Evolutionary conservation across 805 yeast species (phyloP).

Genomic region (Metschnikowia continentalis): DNA sequence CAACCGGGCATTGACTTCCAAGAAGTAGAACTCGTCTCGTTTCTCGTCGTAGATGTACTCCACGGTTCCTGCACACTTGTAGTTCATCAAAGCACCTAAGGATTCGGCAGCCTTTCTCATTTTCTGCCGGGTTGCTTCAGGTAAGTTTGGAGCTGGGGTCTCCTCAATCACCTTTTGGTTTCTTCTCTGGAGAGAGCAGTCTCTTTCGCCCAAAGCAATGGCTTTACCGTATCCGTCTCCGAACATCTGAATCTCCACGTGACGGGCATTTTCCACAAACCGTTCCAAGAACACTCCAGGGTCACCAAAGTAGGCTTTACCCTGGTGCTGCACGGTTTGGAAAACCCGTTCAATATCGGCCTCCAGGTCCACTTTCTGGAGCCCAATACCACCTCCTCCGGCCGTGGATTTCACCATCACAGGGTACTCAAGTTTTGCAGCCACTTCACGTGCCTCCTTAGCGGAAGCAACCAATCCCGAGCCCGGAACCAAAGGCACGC

Average conservation of each 20-base stretch:
- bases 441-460: slow-evolving; percentile 71
- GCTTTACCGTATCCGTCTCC: slow-evolving; percentile 96
- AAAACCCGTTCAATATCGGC: slow-evolving; percentile 80
- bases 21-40: slow-evolving; percentile 86
- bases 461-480: slow-evolving; percentile 73
- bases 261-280: slow-evolving; percentile 92
- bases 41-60: slow-evolving; percentile 88
- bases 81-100: slow-evolving; percentile 75
- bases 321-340: slow-evolving; percentile 90
- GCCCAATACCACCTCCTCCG: slow-evolving; percentile 99
- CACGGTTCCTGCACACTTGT: slow-evolving; percentile 96
- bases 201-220: slow-evolving; percentile 93
- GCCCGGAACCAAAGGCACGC: slow-evolving; percentile 97
- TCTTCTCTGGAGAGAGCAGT: slow-evolving; percentile 95
- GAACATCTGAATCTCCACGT: slow-evolving; percentile 93
- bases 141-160: slow-evolving; percentile 95
- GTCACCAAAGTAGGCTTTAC: slow-evolving; percentile 88
- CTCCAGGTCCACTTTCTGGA: slow-evolving; percentile 85
- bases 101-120: slow-evolving; percentile 85
- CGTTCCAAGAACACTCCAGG: slow-evolving; percentile 93
- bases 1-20: slow-evolving; percentile 93
- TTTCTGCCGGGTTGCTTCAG: slow-evolving; percentile 65
- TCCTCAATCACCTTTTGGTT: slow-evolving; percentile 96
- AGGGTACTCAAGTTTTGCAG: slow-evolving; percentile 76
- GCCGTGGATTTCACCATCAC: slow-evolving; percentile 97